Base-by-base conservation (phyloP, 1,284 basidiomycete genomes). In the Ustilago cynodontis region DNA sequence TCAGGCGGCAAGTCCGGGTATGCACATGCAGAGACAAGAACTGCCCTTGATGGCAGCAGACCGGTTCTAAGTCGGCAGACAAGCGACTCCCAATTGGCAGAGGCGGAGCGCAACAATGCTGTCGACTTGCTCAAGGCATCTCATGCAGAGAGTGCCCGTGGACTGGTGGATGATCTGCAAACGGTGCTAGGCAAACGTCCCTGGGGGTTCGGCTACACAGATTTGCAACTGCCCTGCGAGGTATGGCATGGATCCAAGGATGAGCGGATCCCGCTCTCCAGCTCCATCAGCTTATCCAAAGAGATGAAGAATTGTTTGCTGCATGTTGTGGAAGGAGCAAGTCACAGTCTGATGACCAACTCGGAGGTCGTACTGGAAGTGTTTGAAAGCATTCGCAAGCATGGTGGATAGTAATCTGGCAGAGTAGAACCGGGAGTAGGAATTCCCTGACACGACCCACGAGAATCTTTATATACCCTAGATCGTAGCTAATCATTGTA, bases 211-310 rank as follows among this genome's bases (percentile, higher is more conserved):
- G 71, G 80, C 18, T 90, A 89, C 71, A 77, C 84, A 0, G 90
- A 93, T 26, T 92, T 97, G 70, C 90, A 90, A 11, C 91, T 93
- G 79, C 88, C 88, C n/a, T 92, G 94, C 54, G 91, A 90, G 49
- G 91, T 98, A 41, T 98, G 94, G 94, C 95, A 95, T 77, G 96
- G 96, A 2, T 92, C 94, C 78, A 90, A 90, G 78, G 96, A 98
- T 86, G 95, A 98, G 86, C 92, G 92, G 86, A 96, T 99, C 70
- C 92, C 92, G 28, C 91, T 95, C 82, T 92, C 93, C 53, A 79
- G 86, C 13, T 92, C 95, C 64, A 87, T 92, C 77, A 95, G 94
- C 92, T 92, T 98, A 93, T 92, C 94, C 86, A 90, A 89, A 75
- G 91, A 90, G 55, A 94, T 95, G 92, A 89, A 90, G n/a, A 88